phyloP scores from a whole-genome alignment of 2,329 filamentous ascomycete genomes.

The Gnomoniopsis sp. region DNA sequence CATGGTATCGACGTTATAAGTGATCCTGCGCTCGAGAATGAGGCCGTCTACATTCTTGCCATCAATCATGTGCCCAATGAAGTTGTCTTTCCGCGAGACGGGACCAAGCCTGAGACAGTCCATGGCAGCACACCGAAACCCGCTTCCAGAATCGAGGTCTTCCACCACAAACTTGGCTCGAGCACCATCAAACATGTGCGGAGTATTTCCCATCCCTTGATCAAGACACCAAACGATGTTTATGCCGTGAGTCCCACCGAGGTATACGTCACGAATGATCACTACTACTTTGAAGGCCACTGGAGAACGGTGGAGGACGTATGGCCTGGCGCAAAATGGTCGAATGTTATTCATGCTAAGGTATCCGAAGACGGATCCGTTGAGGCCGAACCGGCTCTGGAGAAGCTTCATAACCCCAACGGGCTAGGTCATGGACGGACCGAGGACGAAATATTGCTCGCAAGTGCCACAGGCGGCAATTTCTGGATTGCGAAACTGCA shows the following conservation, averaged over 20 bases:
- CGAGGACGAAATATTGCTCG: constrained; percentile 12
- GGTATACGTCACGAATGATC: constrained; percentile 15
- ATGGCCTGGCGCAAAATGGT: constrained; percentile 10
- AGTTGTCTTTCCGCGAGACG: constrained; percentile 9
- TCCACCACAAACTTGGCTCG: constrained; percentile 13
- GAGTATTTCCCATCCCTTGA: constrained; percentile 14
- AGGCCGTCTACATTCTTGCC: constrained; percentile 56
- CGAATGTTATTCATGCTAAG: constrained; percentile 8
- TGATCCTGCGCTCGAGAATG: constrained; percentile 36
- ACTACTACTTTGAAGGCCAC: constrained; percentile 13
- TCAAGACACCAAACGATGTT: constrained; percentile 17
- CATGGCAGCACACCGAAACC: constrained; percentile 5
- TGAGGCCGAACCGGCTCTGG: constrained; percentile 4
- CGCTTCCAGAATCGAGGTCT: constrained; percentile 14
- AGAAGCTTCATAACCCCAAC: constrained; percentile 13
- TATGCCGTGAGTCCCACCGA: constrained; percentile 10
- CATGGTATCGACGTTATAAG: constrained; percentile 60
- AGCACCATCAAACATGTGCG: constrained; percentile 7
- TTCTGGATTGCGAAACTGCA: constrained; percentile 3
- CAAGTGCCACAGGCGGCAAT: constrained; percentile 4
- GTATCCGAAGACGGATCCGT: constrained; percentile 6
- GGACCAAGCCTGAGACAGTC: neutral
- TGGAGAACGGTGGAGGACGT: constrained; percentile 4
- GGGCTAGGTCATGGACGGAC: constrained; percentile 12
- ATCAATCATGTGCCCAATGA: constrained; percentile 55